phyloP scores from a whole-genome alignment of 2,329 filamentous ascomycete species.

The Diaporthe sp. region DNA sequence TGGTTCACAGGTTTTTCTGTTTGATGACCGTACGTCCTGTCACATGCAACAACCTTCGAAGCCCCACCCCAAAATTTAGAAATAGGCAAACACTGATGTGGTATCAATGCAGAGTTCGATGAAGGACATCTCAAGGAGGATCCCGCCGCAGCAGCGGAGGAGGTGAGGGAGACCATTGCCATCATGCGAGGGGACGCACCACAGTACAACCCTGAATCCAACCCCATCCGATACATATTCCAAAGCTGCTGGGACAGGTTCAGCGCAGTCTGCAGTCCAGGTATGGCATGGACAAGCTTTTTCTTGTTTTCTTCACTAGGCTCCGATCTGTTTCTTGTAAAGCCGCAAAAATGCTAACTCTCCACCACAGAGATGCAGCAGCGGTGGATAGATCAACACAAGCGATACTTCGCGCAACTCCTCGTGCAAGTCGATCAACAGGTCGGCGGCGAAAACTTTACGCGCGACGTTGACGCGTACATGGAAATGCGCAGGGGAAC shows the following conservation, averaged over 20 bases:
- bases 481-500: not conserved
- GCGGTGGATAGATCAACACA: constrained; percentile 7
- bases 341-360: not conserved
- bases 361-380: not conserved
- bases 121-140: not conserved
- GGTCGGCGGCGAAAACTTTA: not conserved
- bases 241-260: not conserved
- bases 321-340: not conserved
- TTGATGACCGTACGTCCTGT: not conserved
- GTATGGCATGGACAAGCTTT: not conserved
- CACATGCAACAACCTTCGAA: not conserved
- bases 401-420: not conserved
- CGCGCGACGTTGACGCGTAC: not conserved
- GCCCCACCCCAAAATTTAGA: not conserved
- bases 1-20: not conserved
- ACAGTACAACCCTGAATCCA: not conserved
- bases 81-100: not conserved
- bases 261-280: not conserved
- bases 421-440: not conserved
- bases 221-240: not conserved
- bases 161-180: not conserved
- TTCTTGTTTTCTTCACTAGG: not conserved
- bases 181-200: not conserved
- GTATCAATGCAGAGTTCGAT: not conserved
- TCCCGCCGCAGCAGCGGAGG: not conserved